phyloP scores from a whole-genome alignment of 169 alveolate species.

The Fabrea salina region DNA sequence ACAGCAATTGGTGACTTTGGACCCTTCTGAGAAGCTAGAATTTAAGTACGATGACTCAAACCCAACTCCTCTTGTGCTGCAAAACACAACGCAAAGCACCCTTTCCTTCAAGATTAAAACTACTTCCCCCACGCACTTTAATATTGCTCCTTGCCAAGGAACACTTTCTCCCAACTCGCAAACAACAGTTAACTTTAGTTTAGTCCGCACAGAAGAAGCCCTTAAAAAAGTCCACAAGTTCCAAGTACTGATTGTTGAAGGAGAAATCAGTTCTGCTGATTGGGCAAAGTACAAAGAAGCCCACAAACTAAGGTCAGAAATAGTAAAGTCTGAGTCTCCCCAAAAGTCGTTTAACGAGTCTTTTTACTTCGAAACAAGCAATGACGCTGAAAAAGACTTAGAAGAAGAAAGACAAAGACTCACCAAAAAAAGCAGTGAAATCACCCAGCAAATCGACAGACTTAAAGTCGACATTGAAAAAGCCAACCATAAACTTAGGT shows the following conservation, averaged over 20 bases:
- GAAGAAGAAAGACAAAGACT: neutral
- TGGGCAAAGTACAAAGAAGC: neutral
- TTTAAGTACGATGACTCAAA: too few relatives aligned
- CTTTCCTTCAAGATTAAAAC: slow-evolving; percentile 53
- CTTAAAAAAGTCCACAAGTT: neutral
- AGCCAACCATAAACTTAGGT: slow-evolving; percentile 4
- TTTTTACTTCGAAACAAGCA: neutral
- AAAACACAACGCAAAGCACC: neutral
- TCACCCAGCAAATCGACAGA: neutral
- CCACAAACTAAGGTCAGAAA: neutral
- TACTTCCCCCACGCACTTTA: slow-evolving; percentile 41
- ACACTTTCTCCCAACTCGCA: neutral
- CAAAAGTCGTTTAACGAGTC: neutral
- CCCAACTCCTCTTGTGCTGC: too few relatives aligned
- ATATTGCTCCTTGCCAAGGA: slow-evolving; percentile 50
- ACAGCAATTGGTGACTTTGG: too few relatives aligned
- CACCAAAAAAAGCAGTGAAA: neutral
- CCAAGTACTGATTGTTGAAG: neutral
- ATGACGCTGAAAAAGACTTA: neutral
- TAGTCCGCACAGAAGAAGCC: neutral
- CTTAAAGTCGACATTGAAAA: slow-evolving; percentile 15
- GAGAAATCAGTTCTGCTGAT: neutral
- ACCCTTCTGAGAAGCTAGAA: too few relatives aligned
- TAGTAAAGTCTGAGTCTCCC: neutral
- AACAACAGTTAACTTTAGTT: neutral